Conservation (phyloP, 345 rosid genomes). For the Eucalyptus pauciflora region DNA sequence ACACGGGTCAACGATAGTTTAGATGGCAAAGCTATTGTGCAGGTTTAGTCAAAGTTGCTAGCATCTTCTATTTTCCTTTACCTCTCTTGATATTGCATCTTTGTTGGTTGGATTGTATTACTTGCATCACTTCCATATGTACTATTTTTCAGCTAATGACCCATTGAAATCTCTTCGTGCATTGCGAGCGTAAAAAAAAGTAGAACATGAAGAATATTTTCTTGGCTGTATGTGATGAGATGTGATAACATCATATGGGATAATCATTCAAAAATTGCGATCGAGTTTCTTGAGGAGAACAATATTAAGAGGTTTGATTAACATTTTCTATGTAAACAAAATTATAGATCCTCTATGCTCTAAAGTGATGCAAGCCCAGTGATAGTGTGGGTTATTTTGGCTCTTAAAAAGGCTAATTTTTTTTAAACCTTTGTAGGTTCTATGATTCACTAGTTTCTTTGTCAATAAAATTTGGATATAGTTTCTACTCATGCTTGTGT, state of each 20-base stretch:
- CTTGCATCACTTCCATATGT: neutral
- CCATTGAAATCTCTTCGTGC: neutral
- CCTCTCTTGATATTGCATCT: neutral
- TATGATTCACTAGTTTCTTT: neutral
- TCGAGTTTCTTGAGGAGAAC: too few relatives aligned
- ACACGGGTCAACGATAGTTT: neutral
- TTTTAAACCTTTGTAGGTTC: neutral
- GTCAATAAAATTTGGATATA: neutral
- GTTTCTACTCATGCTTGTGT: too few relatives aligned
- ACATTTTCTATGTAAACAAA: fast-evolving
- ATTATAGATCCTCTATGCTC: neutral
- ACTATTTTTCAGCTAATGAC: neutral
- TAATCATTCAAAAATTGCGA: too few relatives aligned
- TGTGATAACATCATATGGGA: too few relatives aligned
- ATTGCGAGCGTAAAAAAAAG: neutral
- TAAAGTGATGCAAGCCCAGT: neutral
- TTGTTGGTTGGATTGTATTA: neutral
- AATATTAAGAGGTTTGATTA: too few relatives aligned
- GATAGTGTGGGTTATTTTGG: neutral
- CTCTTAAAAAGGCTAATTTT: neutral
- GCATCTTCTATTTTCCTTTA: neutral
- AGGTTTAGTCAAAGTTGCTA: slow-evolving; percentile 19
- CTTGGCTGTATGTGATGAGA: too few relatives aligned
- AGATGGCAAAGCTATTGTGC: slow-evolving; percentile 55
- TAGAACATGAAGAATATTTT: neutral